A percentile compares a stretch with the other conserved stretches of the same genome.
Conservation (phyloP, 495 filamentous ascomycete genomes). For the Aspergillus cristatus region DNA sequence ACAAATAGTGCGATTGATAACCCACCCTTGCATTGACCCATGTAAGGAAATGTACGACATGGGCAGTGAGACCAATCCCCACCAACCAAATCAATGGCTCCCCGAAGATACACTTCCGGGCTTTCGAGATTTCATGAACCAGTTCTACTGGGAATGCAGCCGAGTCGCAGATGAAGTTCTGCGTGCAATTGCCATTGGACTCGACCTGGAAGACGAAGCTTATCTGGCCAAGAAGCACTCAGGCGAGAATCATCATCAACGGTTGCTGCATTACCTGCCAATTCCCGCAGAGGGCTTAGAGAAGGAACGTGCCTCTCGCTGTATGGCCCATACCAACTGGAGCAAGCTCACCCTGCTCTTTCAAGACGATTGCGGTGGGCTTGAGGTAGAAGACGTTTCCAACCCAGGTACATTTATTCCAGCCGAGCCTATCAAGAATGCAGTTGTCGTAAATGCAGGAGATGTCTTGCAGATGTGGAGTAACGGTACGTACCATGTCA, state of each 20-base stretch:
- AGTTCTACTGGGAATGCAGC: slow-evolving; percentile 48
- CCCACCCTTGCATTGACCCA: neutral
- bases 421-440: slow-evolving; percentile 39
- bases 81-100: slow-evolving; percentile 58
- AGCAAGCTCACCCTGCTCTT: slow-evolving; percentile 43
- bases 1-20: neutral
- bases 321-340: slow-evolving; percentile 47
- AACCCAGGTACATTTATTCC: slow-evolving; percentile 41
- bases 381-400: slow-evolving; percentile 48
- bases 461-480: slow-evolving; percentile 55
- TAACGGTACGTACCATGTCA: slow-evolving; percentile 34
- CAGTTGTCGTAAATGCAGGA: slow-evolving; percentile 50
- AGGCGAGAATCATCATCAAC: slow-evolving; percentile 52
- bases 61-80: slow-evolving; percentile 45
- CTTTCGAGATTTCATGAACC: slow-evolving; percentile 48
- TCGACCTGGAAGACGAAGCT: slow-evolving; percentile 38
- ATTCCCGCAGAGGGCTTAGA: slow-evolving; percentile 40
- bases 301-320: slow-evolving; percentile 36
- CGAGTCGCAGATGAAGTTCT: slow-evolving; percentile 35
- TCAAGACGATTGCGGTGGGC: slow-evolving; percentile 43
- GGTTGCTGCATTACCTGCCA: slow-evolving; percentile 58
- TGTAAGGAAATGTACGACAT: slow-evolving; percentile 58
- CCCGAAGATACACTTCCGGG: slow-evolving; percentile 48
- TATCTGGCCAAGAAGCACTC: slow-evolving; percentile 46
- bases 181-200: slow-evolving; percentile 43